These are phyloP conservation scores for Epicoccum nigrum DNA, from an alignment of 2,329 filamentous ascomycete species.

Conservation along the genomic window DNA sequence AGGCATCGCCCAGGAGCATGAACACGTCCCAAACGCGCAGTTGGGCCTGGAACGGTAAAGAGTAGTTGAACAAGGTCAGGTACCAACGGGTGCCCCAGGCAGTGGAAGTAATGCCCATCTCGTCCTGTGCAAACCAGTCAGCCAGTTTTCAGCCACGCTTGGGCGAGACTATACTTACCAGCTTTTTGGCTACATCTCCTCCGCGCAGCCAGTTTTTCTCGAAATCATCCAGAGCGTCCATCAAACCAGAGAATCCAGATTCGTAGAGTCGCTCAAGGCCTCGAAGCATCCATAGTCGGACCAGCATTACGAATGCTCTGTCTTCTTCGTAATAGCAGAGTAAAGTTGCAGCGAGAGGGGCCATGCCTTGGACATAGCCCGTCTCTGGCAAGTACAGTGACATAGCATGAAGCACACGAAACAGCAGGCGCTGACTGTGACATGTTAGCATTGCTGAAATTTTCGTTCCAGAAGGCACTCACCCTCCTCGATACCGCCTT, in stretches of 20 bases:
- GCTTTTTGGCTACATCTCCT: conserved; percentile 77
- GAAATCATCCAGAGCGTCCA: conserved; percentile 84
- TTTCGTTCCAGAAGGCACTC: conserved; percentile 11
- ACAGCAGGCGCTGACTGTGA: conserved; percentile 75
- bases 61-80: conserved; percentile 95
- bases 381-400: conserved; percentile 89
- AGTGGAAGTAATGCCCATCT: conserved; percentile 81
- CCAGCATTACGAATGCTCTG: conserved; percentile 91
- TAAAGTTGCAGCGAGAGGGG: conserved; percentile 86
- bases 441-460: conserved; percentile 20
- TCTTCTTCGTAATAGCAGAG: conserved; percentile 98
- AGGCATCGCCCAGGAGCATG: conserved; percentile 83
- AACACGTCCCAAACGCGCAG: conserved; percentile 98
- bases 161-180: conserved; percentile 62
- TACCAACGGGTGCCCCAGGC: conserved; percentile 99
- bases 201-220: conserved; percentile 80
- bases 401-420: conserved; percentile 89
- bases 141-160: conserved; percentile 12
- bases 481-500: conserved; percentile 83
- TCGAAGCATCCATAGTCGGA: conserved; percentile 88
- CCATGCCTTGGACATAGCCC: conserved; percentile 98
- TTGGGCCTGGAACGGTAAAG: conserved; percentile 91
- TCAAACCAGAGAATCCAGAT: conserved; percentile 82
- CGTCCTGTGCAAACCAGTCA: conserved; percentile 58
- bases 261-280: conserved; percentile 85